Conservation (phyloP, 306 rosid species). For the Lablab purpureus region DNA sequence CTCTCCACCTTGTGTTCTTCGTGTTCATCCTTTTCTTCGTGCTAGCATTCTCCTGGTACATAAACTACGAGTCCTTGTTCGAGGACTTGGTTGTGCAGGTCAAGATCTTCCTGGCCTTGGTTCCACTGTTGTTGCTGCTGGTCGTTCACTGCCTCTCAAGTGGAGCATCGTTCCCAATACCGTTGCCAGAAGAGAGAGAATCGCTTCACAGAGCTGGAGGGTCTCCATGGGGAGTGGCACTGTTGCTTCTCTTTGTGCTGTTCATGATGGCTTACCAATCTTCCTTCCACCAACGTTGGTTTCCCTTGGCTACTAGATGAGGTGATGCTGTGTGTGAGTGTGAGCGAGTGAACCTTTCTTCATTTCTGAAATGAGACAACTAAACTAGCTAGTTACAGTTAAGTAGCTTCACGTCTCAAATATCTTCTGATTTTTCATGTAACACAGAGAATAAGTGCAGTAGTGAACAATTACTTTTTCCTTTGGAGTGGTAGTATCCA, state of each 20-base stretch:
- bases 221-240: constrained; percentile 86
- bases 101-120: constrained; percentile 64
- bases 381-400: too few species aligned
- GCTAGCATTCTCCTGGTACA: constrained; percentile 74
- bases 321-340: background rate
- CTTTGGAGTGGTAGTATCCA: background rate
- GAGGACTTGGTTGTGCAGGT: constrained; percentile 63
- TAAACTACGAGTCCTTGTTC: constrained; percentile 63
- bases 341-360: background rate
- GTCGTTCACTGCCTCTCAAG: constrained; percentile 65
- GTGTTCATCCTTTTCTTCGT: constrained; percentile 57
- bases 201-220: constrained; percentile 84
- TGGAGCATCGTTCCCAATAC: constrained; percentile 49
- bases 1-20: constrained; percentile 68
- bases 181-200: constrained; percentile 65
- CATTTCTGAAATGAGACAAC: background rate
- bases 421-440: too few species aligned
- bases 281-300: constrained; percentile 84
- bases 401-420: too few species aligned
- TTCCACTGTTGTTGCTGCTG: constrained; percentile 66
- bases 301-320: constrained; percentile 61
- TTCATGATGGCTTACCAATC: constrained; percentile 76
- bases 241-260: constrained; percentile 71
- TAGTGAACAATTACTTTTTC: background rate
- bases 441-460: background rate